A percentile compares a stretch with the other conserved stretches of the same genome.
Conservation (phyloP, 1,284 basidiomycete genomes). For the Wolfiporia cocos region DNA sequence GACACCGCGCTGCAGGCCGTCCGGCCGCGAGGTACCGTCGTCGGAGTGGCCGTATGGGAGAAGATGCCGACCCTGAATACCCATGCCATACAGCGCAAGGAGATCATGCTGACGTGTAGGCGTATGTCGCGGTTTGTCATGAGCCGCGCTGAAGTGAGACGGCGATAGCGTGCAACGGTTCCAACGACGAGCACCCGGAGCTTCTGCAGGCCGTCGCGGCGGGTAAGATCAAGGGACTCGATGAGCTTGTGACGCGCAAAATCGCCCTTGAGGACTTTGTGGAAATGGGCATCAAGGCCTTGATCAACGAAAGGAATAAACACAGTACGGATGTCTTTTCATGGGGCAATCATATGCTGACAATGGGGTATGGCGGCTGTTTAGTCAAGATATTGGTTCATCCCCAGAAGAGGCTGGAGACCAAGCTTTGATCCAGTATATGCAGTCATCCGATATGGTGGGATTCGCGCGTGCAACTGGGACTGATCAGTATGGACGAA, state of each 20-base stretch:
- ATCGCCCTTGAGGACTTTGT: conserved; percentile 22
- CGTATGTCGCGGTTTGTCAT: not conserved
- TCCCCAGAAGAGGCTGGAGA: too few relatives aligned
- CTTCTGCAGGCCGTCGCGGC: conserved; percentile 17
- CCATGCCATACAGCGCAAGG: conserved; percentile 21
- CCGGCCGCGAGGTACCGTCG: conserved; percentile 22
- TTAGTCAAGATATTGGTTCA: conserved; percentile 14
- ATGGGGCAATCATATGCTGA: too few relatives aligned
- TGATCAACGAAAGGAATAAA: conserved; percentile 23
- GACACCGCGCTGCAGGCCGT: conserved; percentile 20
- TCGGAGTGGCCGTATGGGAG: conserved; percentile 27
- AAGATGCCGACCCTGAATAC: conserved; percentile 20
- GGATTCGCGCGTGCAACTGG: too few relatives aligned
- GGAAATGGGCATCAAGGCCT: conserved; percentile 20
- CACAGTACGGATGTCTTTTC: conserved; percentile 12
- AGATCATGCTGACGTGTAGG: conserved; percentile 21
- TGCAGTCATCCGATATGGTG: too few relatives aligned
- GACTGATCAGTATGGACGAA: too few relatives aligned
- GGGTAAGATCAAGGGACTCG: conserved; percentile 17
- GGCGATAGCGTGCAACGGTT: conserved; percentile 15
- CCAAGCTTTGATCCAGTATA: too few relatives aligned
- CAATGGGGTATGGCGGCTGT: conserved; percentile 4
- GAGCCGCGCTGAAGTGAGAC: not conserved
- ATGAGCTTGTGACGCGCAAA: conserved; percentile 19
- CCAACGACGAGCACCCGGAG: conserved; percentile 3